Evolutionary conservation across 495 filamentous ascomycete species (phyloP).

Genomic region (Gamarada debralockiae): DNA sequence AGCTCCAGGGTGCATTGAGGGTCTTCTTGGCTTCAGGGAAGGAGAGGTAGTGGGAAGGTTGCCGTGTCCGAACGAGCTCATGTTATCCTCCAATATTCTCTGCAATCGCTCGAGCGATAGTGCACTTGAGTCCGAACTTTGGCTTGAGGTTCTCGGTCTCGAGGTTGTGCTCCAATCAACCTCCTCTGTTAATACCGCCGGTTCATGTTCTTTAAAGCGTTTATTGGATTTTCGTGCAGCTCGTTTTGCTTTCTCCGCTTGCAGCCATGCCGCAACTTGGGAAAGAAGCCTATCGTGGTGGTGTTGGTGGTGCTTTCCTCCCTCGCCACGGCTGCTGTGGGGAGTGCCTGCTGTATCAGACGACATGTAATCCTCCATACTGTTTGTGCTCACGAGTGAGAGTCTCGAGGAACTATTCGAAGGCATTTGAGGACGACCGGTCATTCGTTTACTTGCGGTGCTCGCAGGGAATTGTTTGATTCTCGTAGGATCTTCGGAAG

Average conservation of each 20-base stretch:
- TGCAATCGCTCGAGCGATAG: conserved; percentile 67
- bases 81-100: conserved; percentile 61
- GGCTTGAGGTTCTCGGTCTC: conserved; percentile 31
- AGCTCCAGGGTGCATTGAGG: conserved; percentile 18
- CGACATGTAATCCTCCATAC: conserved; percentile 16
- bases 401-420: conserved; percentile 18
- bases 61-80: conserved; percentile 38
- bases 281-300: conserved; percentile 52
- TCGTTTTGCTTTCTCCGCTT: conserved; percentile 64
- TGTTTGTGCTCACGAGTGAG: conserved; percentile 18
- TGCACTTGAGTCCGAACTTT: conserved; percentile 52
- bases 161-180: not conserved
- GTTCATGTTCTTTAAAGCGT: conserved; percentile 3
- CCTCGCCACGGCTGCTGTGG: conserved; percentile 5
- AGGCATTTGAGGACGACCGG: conserved; percentile 21
- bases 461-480: conserved; percentile 22
- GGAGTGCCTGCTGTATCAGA: conserved; percentile 8
- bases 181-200: not conserved
- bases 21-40: conserved; percentile 32
- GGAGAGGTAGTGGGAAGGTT: conserved; percentile 25
- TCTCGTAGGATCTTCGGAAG: conserved; percentile 13
- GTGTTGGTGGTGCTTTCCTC: conserved; percentile 17
- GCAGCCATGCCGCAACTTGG: conserved; percentile 77
- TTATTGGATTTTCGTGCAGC: conserved; percentile 21
- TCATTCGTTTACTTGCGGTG: conserved; percentile 20